Evolutionary conservation across 805 yeast species (phyloP).

Genomic region (Ogataea corticis): DNA sequence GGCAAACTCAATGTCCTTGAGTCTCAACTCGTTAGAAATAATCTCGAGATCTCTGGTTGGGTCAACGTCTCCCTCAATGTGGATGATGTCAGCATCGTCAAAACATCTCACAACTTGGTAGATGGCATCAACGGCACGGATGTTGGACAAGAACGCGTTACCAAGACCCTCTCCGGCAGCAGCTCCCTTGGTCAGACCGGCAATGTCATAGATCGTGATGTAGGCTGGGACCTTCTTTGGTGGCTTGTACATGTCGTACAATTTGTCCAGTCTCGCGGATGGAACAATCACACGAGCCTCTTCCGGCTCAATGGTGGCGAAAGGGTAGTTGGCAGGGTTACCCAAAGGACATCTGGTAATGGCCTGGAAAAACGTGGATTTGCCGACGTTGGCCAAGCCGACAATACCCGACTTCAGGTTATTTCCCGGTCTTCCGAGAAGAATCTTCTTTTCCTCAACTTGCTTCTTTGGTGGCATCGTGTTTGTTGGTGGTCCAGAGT

Average conservation of each 20-base stretch:
- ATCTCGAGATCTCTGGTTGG: constrained; percentile 94
- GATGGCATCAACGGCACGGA: constrained; percentile 96
- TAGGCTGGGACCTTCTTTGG: constrained; percentile 87
- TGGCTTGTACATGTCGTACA: constrained; percentile 75
- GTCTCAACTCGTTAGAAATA: constrained; percentile 85
- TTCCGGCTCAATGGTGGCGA: constrained; percentile 97
- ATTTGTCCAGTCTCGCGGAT: constrained; percentile 79
- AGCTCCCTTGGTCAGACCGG: constrained; percentile 97
- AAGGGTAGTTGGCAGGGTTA: constrained; percentile 96
- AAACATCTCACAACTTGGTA: constrained; percentile 98
- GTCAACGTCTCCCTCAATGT: constrained; percentile 94
- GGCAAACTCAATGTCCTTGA: constrained; percentile 94
- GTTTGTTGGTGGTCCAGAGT: no score
- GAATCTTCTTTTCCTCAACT: constrained; percentile 39
- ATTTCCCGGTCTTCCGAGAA: constrained; percentile 43
- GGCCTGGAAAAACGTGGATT: constrained; percentile 96
- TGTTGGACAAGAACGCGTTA: constrained; percentile 93
- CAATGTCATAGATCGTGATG: constrained; percentile 93
- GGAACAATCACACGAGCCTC: constrained; percentile 96
- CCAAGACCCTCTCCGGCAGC: constrained; percentile 97
- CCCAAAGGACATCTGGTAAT: constrained; percentile 91
- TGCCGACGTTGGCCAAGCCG: constrained; percentile 94
- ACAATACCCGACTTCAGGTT: constrained; percentile 75
- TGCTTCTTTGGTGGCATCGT: constrained; percentile 43
- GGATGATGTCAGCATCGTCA: constrained; percentile 96